Evolutionary conservation across 805 yeast genomes (phyloP).

Genomic region (Tetrapisispora nanseiensis): DNA sequence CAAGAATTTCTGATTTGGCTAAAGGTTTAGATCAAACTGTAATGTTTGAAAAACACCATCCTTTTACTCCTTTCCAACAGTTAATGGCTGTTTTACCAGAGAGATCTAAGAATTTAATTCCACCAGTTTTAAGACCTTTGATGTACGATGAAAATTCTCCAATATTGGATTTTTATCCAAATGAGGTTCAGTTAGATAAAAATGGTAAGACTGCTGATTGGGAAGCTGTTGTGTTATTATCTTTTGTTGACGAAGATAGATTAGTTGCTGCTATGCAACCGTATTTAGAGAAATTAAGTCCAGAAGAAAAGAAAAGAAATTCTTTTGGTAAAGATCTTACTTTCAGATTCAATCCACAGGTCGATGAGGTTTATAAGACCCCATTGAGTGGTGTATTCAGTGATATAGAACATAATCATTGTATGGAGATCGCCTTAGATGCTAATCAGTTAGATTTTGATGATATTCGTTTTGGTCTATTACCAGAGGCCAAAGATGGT

Average conservation of each 20-base stretch:
- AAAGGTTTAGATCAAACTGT: slow-evolving; percentile 60
- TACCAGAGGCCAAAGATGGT: slow-evolving; percentile 61
- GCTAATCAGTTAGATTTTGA: slow-evolving; percentile 39
- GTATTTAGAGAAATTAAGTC: slow-evolving; percentile 46
- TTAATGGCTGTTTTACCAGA: slow-evolving; percentile 96
- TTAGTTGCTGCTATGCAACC: slow-evolving; percentile 67
- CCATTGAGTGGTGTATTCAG: slow-evolving; percentile 68
- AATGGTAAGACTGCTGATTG: slow-evolving; percentile 94
- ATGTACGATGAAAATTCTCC: slow-evolving; percentile 85
- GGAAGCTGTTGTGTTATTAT: slow-evolving; percentile 92
- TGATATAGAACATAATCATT: slow-evolving; percentile 71
- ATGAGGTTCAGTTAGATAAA: slow-evolving; percentile 75
- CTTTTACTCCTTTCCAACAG: slow-evolving; percentile 90
- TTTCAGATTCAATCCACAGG: slow-evolving; percentile 70
- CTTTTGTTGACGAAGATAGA: slow-evolving; percentile 81
- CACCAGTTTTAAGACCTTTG: slow-evolving; percentile 62
- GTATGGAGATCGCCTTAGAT: slow-evolving; percentile 50
- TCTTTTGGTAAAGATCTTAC: slow-evolving; percentile 58
- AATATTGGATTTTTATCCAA: slow-evolving; percentile 83
- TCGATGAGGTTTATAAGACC: slow-evolving; percentile 53
- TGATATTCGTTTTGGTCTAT: slow-evolving; percentile 44
- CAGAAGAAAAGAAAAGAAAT: slow-evolving; percentile 69
- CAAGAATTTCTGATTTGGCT: slow-evolving; percentile 80
- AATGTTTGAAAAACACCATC: slow-evolving; percentile 57
- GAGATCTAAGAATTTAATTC: slow-evolving; percentile 73